Evolutionary conservation across 768 basidiomycete genomes (phyloP), one percentile per base, ranked within the genome.

Genomic region (Serendipita indica): DNA sequence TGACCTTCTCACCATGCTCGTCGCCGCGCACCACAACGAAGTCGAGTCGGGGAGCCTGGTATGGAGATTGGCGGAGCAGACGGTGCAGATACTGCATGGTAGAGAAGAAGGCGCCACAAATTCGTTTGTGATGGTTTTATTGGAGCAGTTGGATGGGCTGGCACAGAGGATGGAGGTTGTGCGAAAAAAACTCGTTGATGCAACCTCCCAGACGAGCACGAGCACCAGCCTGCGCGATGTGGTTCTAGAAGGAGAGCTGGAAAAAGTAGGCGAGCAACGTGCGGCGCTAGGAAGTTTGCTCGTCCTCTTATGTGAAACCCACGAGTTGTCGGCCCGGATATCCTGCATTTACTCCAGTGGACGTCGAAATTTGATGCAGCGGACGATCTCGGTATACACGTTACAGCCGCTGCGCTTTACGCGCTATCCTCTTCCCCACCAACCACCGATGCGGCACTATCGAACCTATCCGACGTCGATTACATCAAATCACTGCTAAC

Each of bases 201-300:
- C 86, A 4, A 74, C 74, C 46, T 73, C 72, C 60, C 77, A 78
- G 62, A 86, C 85, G 2, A 69, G 77, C 6, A 67, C 77, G 5
- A 57, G 57, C 12, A 73, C 77, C 3, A 69, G 73, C 2, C 70
- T 91, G 41, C 85, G 86, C 5, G 76, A 74, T 45, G 83, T 86
- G 61, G 74, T 88, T 60, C 73, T 85, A 1, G 78, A 75, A 49
- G 79, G 83, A 35, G 80, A 86, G 30, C 78, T 79, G 63, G 81
- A 86, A 33, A 86, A 84, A 0, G 73, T 92, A 54, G 80, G 78
- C 65, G 82, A 82, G 57, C 87, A 91, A 65, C 76, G 88, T 62
- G 77, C 84, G 10, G 73, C 75, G 52, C 76, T 91, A 3, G 80
- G 81, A 18, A 74, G 75, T n/a, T 74, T 79, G 13, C 74, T 88